A percentile compares a stretch with the other conserved stretches of the same genome.
Conservation (phyloP, 192 early-diverging fungal genomes). For the Funneliformis geosporum region DNA sequence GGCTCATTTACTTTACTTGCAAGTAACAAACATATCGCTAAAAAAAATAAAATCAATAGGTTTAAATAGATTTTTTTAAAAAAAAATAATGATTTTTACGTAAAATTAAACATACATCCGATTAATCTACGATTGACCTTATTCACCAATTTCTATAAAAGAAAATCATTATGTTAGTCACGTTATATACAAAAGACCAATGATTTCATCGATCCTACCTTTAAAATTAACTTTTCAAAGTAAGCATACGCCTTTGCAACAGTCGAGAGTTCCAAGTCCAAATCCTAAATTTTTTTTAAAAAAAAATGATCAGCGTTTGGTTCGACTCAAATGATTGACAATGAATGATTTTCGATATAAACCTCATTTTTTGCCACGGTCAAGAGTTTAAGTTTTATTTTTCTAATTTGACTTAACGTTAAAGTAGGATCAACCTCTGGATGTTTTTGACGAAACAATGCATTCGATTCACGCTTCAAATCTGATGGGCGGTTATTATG, state of each 20-base stretch:
- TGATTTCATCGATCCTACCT: conserved; percentile 50
- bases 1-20: conserved; percentile 89
- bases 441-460: conserved; percentile 78
- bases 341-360: not conserved
- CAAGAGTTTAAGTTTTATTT: conserved; percentile 74
- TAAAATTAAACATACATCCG: conserved; percentile 45
- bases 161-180: not conserved
- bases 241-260: conserved; percentile 89
- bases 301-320: not conserved
- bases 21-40: conserved; percentile 76
- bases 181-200: conserved; percentile 18
- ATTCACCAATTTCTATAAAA: conserved; percentile 56
- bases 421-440: conserved; percentile 77
- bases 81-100: conserved; percentile 16
- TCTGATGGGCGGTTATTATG: conserved; percentile 75
- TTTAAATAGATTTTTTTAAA: not conserved
- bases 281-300: conserved; percentile 56
- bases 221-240: conserved; percentile 92
- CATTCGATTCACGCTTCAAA: conserved; percentile 85
- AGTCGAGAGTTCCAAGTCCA: conserved; percentile 87
- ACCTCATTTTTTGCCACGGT: conserved; percentile 44
- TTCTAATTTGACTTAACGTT: conserved; percentile 87
- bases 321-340: not conserved
- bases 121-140: conserved; percentile 75
- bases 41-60: not conserved